Conservation (phyloP, 371 early-diverging fungal species). For the Paraphysoderma sedebokerense region DNA sequence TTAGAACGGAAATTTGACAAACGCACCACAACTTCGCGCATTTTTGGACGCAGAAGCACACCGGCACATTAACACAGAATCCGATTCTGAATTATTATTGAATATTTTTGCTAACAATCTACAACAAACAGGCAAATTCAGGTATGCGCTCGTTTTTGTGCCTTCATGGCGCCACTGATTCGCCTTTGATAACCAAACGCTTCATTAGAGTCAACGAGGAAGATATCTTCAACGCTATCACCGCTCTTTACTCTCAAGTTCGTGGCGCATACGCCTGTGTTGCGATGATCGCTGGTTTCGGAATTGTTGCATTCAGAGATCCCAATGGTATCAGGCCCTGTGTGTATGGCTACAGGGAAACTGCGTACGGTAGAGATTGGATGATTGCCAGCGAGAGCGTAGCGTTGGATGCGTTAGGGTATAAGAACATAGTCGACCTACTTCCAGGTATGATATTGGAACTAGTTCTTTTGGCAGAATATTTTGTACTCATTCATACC, state of each 20-base stretch:
- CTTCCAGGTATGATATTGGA: slow-evolving; percentile 36
- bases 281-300: slow-evolving; percentile 89
- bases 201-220: slow-evolving; percentile 75
- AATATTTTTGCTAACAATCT: slow-evolving; percentile 88
- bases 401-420: slow-evolving; percentile 74
- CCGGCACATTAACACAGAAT: slow-evolving; percentile 96
- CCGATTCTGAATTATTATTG: slow-evolving; percentile 88
- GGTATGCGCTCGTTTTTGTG: slow-evolving; percentile 19
- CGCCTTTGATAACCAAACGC: background rate
- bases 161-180: background rate
- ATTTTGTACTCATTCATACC: background rate
- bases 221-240: slow-evolving; percentile 86
- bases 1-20: slow-evolving; percentile 92
- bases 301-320: slow-evolving; percentile 80
- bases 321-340: slow-evolving; percentile 91
- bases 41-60: slow-evolving; percentile 85
- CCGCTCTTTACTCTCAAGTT: slow-evolving; percentile 58
- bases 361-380: slow-evolving; percentile 48
- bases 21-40: slow-evolving; percentile 63
- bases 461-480: background rate
- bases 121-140: slow-evolving; percentile 83
- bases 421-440: slow-evolving; percentile 61
- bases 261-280: slow-evolving; percentile 86
- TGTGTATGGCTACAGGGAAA: slow-evolving; percentile 63
- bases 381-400: slow-evolving; percentile 95